Evolutionary conservation across 306 rosid genomes (phyloP).

Genomic region (Gastrolobium villosum): DNA sequence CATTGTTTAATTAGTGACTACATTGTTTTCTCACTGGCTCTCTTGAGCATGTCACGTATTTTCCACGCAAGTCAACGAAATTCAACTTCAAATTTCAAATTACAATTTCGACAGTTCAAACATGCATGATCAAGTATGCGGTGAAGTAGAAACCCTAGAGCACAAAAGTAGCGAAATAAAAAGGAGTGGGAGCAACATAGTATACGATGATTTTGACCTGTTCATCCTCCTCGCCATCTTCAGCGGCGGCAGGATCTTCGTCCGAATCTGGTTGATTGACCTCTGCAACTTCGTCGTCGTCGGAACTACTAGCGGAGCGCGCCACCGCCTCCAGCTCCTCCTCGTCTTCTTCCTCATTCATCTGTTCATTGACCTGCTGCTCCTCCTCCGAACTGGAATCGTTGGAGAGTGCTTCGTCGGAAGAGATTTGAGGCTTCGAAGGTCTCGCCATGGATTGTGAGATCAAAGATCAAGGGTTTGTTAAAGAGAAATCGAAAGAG

Average conservation of each 20-base stretch:
- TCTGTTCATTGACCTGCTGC: conserved; percentile 68
- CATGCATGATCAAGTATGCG: neutral
- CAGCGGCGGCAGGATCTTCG: conserved; percentile 43
- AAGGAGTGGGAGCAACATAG: neutral
- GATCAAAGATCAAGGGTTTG: conserved; percentile 59
- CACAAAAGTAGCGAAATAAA: neutral
- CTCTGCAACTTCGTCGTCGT: conserved; percentile 63
- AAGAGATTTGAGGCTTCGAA: conserved; percentile 68
- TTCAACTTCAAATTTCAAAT: conserved; percentile 10
- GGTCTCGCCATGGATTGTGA: conserved; percentile 69
- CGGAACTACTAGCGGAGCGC: conserved; percentile 84
- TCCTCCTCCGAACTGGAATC: conserved; percentile 69
- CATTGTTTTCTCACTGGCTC: neutral
- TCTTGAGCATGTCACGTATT: neutral
- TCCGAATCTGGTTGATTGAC: conserved; percentile 50
- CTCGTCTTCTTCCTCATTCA: conserved; percentile 85
- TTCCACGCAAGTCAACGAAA: conserved; percentile 39
- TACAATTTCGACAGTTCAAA: neutral
- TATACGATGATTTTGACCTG: conserved; percentile 53
- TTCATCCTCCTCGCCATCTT: conserved; percentile 70
- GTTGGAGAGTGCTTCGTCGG: conserved; percentile 78
- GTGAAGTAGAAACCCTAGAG: conserved; percentile 45
- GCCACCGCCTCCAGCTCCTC: conserved; percentile 98
- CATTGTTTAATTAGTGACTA: neutral
- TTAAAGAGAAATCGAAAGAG: conserved; percentile 3